Percentiles rank a stretch among this genome's conserved stretches.
These are phyloP conservation scores for Syncephalis fuscata DNA, from an alignment of 371 early-diverging fungal species.

Conservation along the genomic window DNA sequence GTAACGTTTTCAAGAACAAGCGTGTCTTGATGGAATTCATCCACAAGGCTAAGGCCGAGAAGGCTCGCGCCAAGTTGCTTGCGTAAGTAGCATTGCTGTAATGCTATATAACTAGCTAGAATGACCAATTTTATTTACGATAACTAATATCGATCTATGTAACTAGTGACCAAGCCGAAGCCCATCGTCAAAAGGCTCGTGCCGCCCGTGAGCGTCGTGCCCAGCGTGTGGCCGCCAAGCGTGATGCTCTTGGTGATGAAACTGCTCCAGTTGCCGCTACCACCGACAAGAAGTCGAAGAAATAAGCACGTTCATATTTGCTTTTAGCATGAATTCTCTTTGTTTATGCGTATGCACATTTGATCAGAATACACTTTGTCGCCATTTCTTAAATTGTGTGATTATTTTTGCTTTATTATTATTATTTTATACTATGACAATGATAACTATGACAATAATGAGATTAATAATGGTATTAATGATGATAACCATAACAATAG, in stretches of 20 bases:
- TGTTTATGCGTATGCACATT: too few relatives aligned
- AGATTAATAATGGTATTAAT: too few relatives aligned
- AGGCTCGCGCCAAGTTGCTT: slow-evolving; percentile 86
- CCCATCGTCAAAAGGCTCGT: slow-evolving; percentile 92
- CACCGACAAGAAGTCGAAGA: too few relatives aligned
- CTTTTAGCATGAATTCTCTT: too few relatives aligned
- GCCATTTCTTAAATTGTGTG: too few relatives aligned
- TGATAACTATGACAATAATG: too few relatives aligned
- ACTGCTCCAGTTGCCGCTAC: neutral
- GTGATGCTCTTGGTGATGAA: slow-evolving; percentile 45
- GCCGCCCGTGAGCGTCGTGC: slow-evolving; percentile 89
- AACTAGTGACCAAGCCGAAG: slow-evolving; percentile 89
- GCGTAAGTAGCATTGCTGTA: slow-evolving; percentile 29
- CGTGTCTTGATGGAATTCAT: slow-evolving; percentile 99
- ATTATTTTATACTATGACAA: too few relatives aligned
- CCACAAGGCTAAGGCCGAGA: slow-evolving; percentile 99
- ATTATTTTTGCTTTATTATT: too few relatives aligned
- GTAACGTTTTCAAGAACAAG: slow-evolving; percentile 99
- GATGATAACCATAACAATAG: too few relatives aligned
- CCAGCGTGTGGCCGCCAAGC: slow-evolving; percentile 78
- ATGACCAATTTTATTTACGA: slow-evolving; percentile 1
- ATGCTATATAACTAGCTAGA: too few relatives aligned
- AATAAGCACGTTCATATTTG: too few relatives aligned
- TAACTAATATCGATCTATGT: slow-evolving; percentile 2
- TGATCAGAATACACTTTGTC: too few relatives aligned